A percentile compares a stretch with the other conserved stretches of the same genome.
phyloP scores from a whole-genome alignment of 75 land plant genomes.

The Selaginella tamariscina region DNA sequence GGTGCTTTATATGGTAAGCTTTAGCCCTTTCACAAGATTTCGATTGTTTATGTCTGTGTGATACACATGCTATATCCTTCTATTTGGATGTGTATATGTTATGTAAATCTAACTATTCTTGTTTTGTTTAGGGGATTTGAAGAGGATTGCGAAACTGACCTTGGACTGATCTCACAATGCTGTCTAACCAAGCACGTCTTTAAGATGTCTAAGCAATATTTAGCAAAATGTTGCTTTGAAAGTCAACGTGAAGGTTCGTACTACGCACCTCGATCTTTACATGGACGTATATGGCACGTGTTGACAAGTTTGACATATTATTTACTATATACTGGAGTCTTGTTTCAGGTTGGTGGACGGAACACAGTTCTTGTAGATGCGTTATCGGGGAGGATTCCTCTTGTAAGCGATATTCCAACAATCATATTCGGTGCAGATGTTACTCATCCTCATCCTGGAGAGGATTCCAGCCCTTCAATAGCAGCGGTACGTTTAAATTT shows the following conservation, averaged over 20 bases:
- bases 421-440: slow-evolving; percentile 12
- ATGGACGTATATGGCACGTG: neutral
- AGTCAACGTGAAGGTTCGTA: slow-evolving; percentile 75
- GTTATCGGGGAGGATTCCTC: neutral
- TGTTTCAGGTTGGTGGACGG: slow-evolving; percentile 2
- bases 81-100: neutral
- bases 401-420: slow-evolving; percentile 7
- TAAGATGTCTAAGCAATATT: slow-evolving; percentile 73
- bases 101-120: neutral
- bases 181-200: slow-evolving; percentile 83
- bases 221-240: slow-evolving; percentile 89
- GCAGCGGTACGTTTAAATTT: neutral
- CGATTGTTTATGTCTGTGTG: neutral
- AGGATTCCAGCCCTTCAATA: slow-evolving; percentile 8
- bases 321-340: too few species aligned
- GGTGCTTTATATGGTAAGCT: slow-evolving; percentile 70
- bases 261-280: too few species aligned
- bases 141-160: slow-evolving; percentile 92
- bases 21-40: neutral
- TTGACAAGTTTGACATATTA: neutral
- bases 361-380: slow-evolving; percentile 12
- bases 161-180: slow-evolving; percentile 83
- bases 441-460: slow-evolving; percentile 13
- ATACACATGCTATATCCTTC: neutral
- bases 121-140: slow-evolving; percentile 57